Conservation (phyloP, 2,329 filamentous ascomycete genomes). For the Epichloe sp. region DNA sequence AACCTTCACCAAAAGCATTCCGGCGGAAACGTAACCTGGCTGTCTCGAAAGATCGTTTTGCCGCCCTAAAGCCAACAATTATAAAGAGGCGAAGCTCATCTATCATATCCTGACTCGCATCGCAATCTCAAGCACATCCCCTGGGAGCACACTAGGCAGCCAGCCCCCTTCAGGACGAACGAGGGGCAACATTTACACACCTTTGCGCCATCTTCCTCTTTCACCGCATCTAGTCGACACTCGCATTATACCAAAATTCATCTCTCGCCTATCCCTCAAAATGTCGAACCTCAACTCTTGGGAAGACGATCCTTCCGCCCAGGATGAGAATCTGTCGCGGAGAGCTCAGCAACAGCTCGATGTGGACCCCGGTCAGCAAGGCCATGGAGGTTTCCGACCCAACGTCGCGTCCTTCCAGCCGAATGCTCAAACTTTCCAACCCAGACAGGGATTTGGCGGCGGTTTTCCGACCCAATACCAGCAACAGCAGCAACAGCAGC, state of each 20-base stretch:
- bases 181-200: background rate
- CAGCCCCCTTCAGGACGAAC: background rate
- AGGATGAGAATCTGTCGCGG: slow-evolving; percentile 65
- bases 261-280: slow-evolving; percentile 6
- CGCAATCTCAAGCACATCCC: background rate
- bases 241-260: background rate
- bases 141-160: background rate
- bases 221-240: background rate
- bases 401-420: slow-evolving; percentile 58
- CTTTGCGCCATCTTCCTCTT: background rate
- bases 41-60: background rate
- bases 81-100: background rate
- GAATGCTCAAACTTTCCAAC: slow-evolving; percentile 56
- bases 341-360: slow-evolving; percentile 67
- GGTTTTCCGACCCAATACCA: slow-evolving; percentile 43
- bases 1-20: slow-evolving; percentile 14
- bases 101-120: background rate
- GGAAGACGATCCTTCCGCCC: slow-evolving; percentile 73
- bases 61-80: slow-evolving; percentile 2
- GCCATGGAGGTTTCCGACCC: slow-evolving; percentile 34
- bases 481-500: slow-evolving; percentile 31
- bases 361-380: slow-evolving; percentile 39
- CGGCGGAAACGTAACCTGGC: slow-evolving; percentile 5
- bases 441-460: slow-evolving; percentile 54
- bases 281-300: slow-evolving; percentile 93